Evolutionary conservation across 2,329 filamentous ascomycete species (phyloP).

Genomic region (Fusarium ramigenum): DNA sequence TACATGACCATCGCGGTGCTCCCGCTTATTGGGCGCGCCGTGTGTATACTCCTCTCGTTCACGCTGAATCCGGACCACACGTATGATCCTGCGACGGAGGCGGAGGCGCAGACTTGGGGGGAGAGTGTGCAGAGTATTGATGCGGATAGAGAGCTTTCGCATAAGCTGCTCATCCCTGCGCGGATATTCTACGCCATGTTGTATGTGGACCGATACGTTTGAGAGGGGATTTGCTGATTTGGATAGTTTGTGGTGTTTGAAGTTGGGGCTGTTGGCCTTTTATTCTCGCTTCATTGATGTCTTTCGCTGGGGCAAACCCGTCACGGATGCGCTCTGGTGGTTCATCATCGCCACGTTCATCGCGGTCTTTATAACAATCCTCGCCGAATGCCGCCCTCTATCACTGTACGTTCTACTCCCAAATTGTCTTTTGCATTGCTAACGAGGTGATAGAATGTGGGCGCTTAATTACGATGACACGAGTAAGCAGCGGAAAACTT

Average conservation of each 20-base stretch:
- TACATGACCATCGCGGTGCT: conserved; percentile 47
- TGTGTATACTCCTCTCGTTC: conserved; percentile 40
- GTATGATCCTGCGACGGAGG: conserved; percentile 32
- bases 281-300: conserved; percentile 45
- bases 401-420: conserved; percentile 22
- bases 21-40: conserved; percentile 42
- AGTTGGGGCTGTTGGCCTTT: conserved; percentile 44
- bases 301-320: conserved; percentile 37
- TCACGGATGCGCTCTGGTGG: conserved; percentile 36
- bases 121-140: conserved; percentile 25
- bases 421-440: neutral
- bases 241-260: conserved; percentile 44
- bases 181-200: conserved; percentile 46
- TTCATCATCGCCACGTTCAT: conserved; percentile 43
- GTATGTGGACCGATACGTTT: conserved; percentile 10
- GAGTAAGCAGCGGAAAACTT: neutral
- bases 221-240: neutral
- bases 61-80: conserved; percentile 42
- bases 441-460: conserved; percentile 30
- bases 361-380: conserved; percentile 40
- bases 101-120: conserved; percentile 27
- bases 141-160: conserved; percentile 36
- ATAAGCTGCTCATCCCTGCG: conserved; percentile 43
- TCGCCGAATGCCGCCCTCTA: conserved; percentile 44
- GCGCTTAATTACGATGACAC: conserved; percentile 8